Conservation (phyloP, 192 early-diverging fungal species). For the Dissophora globulifera region DNA sequence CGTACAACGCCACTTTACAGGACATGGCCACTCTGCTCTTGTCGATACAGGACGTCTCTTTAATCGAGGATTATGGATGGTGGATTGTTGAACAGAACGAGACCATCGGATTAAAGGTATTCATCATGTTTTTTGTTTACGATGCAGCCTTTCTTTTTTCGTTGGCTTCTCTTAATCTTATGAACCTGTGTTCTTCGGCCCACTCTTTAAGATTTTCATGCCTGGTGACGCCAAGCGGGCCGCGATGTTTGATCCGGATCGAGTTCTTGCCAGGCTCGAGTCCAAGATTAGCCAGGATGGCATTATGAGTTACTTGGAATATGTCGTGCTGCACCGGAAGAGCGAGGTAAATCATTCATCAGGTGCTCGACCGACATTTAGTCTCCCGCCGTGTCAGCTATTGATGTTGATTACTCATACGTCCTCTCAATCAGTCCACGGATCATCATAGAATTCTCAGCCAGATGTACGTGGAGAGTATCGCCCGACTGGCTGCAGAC, state of each 20-base stretch:
- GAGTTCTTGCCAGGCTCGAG: conserved; percentile 40
- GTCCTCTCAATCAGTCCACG: conserved; percentile 6
- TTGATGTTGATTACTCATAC: too few species aligned
- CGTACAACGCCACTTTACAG: conserved; percentile 56
- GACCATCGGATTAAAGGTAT: conserved; percentile 59
- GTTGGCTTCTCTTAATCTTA: too few species aligned
- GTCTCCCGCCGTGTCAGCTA: too few species aligned
- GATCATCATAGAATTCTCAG: conserved; percentile 28
- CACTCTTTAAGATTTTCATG: conserved; percentile 52
- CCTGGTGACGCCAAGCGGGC: conserved; percentile 36
- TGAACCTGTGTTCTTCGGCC: not conserved
- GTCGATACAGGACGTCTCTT: conserved; percentile 28
- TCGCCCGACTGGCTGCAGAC: conserved; percentile 1
- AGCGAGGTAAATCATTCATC: too few species aligned
- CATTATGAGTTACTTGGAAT: conserved; percentile 60
- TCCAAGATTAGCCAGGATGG: conserved; percentile 42
- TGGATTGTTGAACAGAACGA: conserved; percentile 62
- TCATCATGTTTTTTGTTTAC: too few species aligned
- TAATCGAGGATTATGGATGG: conserved; percentile 62
- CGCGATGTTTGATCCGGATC: conserved; percentile 48
- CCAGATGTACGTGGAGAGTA: conserved; percentile 28
- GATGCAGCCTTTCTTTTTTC: too few species aligned
- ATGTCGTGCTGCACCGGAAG: conserved; percentile 58
- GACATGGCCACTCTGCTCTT: conserved; percentile 56
- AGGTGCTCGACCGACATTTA: too few species aligned